A percentile compares a stretch with the other conserved stretches of the same genome.
Conservation (phyloP, 371 early-diverging fungal species). For the Umbelopsis sp. region DNA sequence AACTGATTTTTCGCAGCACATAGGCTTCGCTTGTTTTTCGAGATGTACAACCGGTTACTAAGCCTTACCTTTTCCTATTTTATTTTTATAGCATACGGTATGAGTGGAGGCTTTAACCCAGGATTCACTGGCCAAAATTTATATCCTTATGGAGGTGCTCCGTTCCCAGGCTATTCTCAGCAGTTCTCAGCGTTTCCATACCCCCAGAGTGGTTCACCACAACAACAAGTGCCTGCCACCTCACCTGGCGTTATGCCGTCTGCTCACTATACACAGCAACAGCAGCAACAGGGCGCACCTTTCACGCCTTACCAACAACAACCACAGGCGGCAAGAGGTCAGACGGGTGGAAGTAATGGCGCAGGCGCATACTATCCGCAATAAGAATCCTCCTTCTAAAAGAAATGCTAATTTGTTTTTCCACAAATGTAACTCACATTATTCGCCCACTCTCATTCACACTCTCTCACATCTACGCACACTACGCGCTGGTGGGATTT, state of each 20-base stretch:
- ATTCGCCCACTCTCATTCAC: conserved; percentile 11
- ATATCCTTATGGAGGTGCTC: conserved; percentile 13
- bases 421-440: conserved; percentile 14
- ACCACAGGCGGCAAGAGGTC: conserved; percentile 5
- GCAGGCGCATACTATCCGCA: conserved; percentile 19
- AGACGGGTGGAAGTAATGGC: conserved; percentile 17
- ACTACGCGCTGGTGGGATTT: background rate
- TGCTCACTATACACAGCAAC: conserved; percentile 10
- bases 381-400: background rate
- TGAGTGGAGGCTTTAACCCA: conserved; percentile 11
- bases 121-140: conserved; percentile 12
- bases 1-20: too few species aligned
- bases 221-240: conserved; percentile 1
- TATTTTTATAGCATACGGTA: conserved; percentile 2
- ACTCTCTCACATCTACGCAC: background rate
- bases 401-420: conserved; percentile 16
- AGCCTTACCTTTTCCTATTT: background rate
- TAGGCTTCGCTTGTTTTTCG: too few species aligned
- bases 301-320: conserved; percentile 11
- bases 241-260: conserved; percentile 3
- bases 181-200: conserved; percentile 15
- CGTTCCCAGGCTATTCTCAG: conserved; percentile 11
- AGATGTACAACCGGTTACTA: too few species aligned
- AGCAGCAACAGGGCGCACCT: conserved; percentile 3
- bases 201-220: conserved; percentile 14